Evolutionary conservation across 2,329 filamentous ascomycete genomes (phyloP).

Genomic region (Kalaharituber pfeilii): DNA sequence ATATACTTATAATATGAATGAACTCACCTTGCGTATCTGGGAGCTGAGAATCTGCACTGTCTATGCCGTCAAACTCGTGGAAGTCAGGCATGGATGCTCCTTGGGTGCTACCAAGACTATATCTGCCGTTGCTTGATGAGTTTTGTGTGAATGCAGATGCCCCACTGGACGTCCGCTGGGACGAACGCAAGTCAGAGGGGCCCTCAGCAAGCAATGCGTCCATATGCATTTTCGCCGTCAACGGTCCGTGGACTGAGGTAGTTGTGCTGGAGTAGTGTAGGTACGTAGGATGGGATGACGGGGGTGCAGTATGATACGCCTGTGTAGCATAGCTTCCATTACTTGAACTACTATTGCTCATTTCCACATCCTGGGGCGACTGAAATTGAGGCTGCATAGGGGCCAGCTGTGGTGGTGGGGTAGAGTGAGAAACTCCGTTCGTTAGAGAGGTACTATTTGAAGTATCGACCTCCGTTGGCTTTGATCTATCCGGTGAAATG

Average conservation of each 20-base stretch:
- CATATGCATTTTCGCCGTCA: not conserved
- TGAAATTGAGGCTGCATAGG: no score
- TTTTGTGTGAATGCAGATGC: not conserved
- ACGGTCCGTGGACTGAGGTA: not conserved
- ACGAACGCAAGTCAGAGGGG: not conserved
- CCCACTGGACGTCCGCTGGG: not conserved
- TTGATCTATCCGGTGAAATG: not conserved
- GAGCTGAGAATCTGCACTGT: slow-evolving; percentile 41
- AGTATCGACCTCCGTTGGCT: not conserved
- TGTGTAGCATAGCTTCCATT: not conserved
- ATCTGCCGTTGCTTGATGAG: not conserved
- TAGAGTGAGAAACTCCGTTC: not conserved
- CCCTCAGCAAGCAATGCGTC: not conserved
- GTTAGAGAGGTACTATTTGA: not conserved
- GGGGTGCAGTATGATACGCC: not conserved
- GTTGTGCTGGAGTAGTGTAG: not conserved
- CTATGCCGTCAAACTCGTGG: slow-evolving; percentile 32
- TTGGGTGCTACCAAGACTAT: not conserved
- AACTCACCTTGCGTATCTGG: slow-evolving; percentile 43
- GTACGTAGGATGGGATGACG: not conserved
- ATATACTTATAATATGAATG: slow-evolving; percentile 17
- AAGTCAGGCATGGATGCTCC: slow-evolving; percentile 33
- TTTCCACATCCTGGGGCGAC: not conserved
- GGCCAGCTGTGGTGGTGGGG: not conserved
- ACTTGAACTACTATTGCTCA: not conserved